These are phyloP conservation scores for Millerozyma acaciae DNA, from an alignment of 805 yeast genomes.

Conservation along the genomic window DNA sequence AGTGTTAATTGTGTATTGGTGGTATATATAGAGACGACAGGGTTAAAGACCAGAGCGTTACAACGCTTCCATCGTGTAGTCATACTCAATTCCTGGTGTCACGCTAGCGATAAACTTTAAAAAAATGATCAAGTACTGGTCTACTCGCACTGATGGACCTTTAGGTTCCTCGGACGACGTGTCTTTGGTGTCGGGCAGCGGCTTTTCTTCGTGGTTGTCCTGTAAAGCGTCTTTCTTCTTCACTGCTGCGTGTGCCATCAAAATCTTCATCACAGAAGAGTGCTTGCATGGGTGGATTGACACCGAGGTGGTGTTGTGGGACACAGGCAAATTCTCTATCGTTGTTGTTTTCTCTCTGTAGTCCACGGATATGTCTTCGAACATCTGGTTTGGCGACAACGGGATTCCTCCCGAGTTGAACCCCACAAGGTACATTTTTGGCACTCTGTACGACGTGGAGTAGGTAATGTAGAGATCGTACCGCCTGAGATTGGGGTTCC, in stretches of 20 bases:
- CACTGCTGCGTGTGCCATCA: conserved; percentile 66
- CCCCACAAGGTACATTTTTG: conserved; percentile 89
- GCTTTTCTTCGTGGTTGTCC: conserved; percentile 29
- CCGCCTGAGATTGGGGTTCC: conserved; percentile 48
- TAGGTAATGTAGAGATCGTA: conserved; percentile 90
- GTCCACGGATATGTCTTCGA: conserved; percentile 88
- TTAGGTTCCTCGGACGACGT: too few relatives aligned
- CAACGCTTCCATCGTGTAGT: conserved; percentile 96
- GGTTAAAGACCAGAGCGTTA: too few relatives aligned
- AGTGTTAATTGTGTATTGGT: too few relatives aligned
- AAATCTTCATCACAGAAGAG: conserved; percentile 87
- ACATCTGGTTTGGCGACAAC: conserved; percentile 82
- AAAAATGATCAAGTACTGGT: conserved; percentile 85
- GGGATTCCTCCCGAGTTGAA: conserved; percentile 83
- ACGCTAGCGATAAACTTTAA: conserved; percentile 94
- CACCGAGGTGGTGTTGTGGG: conserved; percentile 68
- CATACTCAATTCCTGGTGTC: conserved; percentile 96
- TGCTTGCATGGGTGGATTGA: conserved; percentile 97
- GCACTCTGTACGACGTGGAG: conserved; percentile 93
- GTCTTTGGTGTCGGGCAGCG: background rate
- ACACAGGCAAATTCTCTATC: conserved; percentile 86
- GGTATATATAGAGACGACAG: too few relatives aligned
- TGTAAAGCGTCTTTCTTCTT: conserved; percentile 27
- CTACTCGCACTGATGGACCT: conserved; percentile 86
- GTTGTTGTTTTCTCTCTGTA: conserved; percentile 96